Evolutionary conservation across 2,329 filamentous ascomycete species (phyloP), one percentile per base, ranked within the genome.

Genomic region (Dactylellina haptotyla): DNA sequence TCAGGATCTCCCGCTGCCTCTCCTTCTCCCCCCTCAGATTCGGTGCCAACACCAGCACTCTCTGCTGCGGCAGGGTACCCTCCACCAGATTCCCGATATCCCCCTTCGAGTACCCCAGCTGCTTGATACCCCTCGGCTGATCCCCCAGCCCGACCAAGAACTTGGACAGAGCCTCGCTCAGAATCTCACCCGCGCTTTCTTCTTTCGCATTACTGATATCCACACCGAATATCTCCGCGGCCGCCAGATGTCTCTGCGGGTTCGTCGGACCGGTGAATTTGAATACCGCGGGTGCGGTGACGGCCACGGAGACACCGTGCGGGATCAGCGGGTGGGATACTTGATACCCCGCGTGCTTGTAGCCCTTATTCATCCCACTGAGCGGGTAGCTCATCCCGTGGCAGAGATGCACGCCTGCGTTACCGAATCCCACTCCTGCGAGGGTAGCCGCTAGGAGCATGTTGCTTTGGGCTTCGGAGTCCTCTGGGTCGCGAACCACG

Each of bases 311-410:
- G 10, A 69, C 26, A 59, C 95, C 95, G 80, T 99, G 95, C 0
- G 95, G 95, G 79, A 99, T 98, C 78, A 99, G 90, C 8, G 91
- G 88, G 28, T 85, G 80, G 25, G 87, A 82, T 5, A 96, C 88
- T 1, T 89, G 84, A 81, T 99, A 99, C n/a, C 95, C 95, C 0
- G 85, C 81, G 80, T 99, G 95, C 78, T 88, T 89, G 82, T 98
- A 98, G 3, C 90, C 89, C 0, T 77, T 77, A 80, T 99, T 99
- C 80, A 97, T 93, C 28, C 93, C 92, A 0, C 92, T 96, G 79
- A 99, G 97, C 16, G 95, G 95, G 79, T 99, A 99, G 23, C 91
- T 96, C 94, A 99, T 98, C 80, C 94, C 89, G 80, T 92, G 89
- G 80, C 89, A 92, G 8, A 92, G 84, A 82, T 99, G 95, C 1